Conservation (phyloP, 1,284 basidiomycete species). For the Moesziomyces parantarcticus region DNA sequence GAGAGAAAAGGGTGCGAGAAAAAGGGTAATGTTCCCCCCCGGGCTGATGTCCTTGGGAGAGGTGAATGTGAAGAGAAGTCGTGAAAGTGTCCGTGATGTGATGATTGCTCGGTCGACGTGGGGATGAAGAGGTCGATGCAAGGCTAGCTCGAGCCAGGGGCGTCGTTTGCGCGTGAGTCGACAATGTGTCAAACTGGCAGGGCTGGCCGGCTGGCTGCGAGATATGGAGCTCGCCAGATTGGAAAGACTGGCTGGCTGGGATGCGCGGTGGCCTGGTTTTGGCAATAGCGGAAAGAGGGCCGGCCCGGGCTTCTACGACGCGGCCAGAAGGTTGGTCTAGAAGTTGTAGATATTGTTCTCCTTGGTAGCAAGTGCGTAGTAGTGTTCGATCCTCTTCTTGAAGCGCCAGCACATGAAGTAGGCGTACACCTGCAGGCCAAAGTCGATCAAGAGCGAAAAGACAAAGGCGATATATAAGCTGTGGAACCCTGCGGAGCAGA, state of each 20-base stretch:
- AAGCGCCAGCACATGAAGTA: conserved; percentile 64
- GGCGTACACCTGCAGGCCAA: conserved; percentile 76
- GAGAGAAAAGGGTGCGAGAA: conserved; percentile 2
- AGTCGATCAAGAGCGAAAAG: conserved; percentile 75
- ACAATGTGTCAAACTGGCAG: too few species aligned
- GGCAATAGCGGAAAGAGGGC: too few species aligned
- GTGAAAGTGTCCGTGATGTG: neutral
- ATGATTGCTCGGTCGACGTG: neutral
- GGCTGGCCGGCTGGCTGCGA: neutral
- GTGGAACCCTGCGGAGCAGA: conserved; percentile 76
- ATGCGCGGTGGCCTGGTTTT: neutral
- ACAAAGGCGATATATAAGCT: conserved; percentile 78
- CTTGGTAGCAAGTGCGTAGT: conserved; percentile 50
- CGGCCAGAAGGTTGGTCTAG: conserved; percentile 1
- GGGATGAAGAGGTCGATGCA: neutral
- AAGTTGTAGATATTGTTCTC: conserved; percentile 50
- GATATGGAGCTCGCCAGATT: neutral
- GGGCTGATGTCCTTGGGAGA: neutral
- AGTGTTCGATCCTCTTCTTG: conserved; percentile 64
- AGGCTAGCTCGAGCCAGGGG: neutral
- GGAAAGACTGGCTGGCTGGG: neutral
- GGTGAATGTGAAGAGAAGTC: neutral
- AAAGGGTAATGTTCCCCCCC: conserved; percentile 1
- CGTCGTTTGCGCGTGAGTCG: too few species aligned
- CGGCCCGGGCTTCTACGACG: neutral